A percentile compares a stretch with the other conserved stretches of the same genome.
Conservation (phyloP, 1,284 basidiomycete species). For the Leccinum pseudoinsigne region DNA sequence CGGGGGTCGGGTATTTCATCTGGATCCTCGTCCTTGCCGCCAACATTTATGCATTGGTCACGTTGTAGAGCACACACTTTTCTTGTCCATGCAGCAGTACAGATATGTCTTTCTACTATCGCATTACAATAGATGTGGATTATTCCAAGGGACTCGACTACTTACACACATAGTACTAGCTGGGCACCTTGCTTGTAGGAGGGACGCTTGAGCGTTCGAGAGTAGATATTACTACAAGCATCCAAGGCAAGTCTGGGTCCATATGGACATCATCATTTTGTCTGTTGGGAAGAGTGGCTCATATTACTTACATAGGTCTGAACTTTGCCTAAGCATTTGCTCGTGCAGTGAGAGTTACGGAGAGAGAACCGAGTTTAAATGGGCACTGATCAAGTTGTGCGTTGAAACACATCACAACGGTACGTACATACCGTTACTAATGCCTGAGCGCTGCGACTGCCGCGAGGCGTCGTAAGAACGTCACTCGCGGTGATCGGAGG, state of each 20-base stretch:
- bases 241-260: too few relatives aligned
- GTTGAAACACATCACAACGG: background rate
- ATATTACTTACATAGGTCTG: too few relatives aligned
- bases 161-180: too few relatives aligned
- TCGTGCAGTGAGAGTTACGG: too few relatives aligned
- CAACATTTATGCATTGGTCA: slow-evolving; percentile 65
- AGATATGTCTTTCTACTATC: background rate
- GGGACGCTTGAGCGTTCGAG: too few relatives aligned
- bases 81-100: background rate
- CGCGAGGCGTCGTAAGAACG: background rate
- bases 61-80: slow-evolving; percentile 34
- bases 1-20: slow-evolving; percentile 55
- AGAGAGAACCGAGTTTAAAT: background rate
- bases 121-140: background rate
- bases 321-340: too few relatives aligned
- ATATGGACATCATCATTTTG: too few relatives aligned
- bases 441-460: background rate
- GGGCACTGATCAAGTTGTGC: background rate
- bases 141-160: too few relatives aligned
- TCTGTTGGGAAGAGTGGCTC: too few relatives aligned
- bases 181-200: too few relatives aligned
- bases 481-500: background rate
- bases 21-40: slow-evolving; percentile 67
- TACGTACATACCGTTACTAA: background rate
- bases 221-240: too few relatives aligned